Base-by-base conservation (phyloP, 805 yeast genomes). In the Barnettozyma botsteinii region DNA sequence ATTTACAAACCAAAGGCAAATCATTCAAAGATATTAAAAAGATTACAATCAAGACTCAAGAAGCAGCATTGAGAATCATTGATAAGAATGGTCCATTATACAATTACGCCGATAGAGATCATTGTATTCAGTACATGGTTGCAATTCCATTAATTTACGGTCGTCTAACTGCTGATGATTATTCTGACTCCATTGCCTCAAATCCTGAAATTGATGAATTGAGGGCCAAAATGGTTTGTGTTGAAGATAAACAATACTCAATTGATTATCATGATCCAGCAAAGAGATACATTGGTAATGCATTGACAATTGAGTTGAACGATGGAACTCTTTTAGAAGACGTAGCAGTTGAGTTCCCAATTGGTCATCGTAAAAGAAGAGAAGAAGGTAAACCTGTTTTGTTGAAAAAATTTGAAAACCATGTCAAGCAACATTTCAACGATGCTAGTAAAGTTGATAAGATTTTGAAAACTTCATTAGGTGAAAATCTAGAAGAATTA, bases 21-120 rank as follows among this genome's bases (percentile, higher is more conserved):
- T 51, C 73, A 7, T 57, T 60, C 42, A 66, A 66, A 36, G 80
- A 77, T 50, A 74, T 76, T 49, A 66, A 66, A 51, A 60, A 64
- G 15, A 56, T 76, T 40, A 64, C 66, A 38, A 74, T 76, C 50
- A 66, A 73, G 49, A 75, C 81, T 33, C 82, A 76, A 58, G 77
- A 75, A 43, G 80, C 82, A 20, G 81, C 79, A 11, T 64, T 75
- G 62, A 62, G 78, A 48, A 76, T 76, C 55, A 76, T 76, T 44
- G 79, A 76, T 57, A 76, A 76, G 60, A 61, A 60, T 45, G 82
- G 82, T 8, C 80, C 81, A 13, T 58, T 76, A 38, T 66, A 75
- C 62, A 76, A 77, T 61, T 77, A 76, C 52, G 82, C 82, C 17
- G 82, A 76, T 56, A 66, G 82, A 48, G 82, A 76, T 50, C 82